Percentiles rank a stretch among this genome's conserved stretches.
These are phyloP conservation scores for Oxytropis ochrocephala DNA, from an alignment of 306 rosid species.

Conservation along the genomic window DNA sequence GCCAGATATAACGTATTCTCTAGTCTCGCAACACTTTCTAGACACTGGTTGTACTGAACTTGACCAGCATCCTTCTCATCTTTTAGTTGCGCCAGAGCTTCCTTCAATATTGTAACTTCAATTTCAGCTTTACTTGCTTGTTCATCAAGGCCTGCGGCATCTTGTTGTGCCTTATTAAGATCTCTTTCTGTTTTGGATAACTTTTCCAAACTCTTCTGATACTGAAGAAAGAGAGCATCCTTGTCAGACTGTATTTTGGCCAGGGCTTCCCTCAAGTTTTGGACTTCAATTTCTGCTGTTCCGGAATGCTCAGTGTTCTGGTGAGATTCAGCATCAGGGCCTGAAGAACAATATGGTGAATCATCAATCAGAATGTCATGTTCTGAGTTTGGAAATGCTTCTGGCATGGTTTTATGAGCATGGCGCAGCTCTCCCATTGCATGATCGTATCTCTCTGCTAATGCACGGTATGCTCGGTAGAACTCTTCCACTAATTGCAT, in stretches of 20 bases:
- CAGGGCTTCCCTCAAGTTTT: conserved; percentile 47
- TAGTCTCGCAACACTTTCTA: conserved; percentile 60
- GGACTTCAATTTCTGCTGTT: conserved; percentile 55
- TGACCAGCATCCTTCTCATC: conserved; percentile 63
- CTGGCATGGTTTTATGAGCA: conserved; percentile 79
- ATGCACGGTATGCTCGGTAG: conserved; percentile 97
- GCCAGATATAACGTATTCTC: conserved; percentile 45
- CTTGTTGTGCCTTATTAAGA: conserved; percentile 46
- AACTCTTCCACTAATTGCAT: conserved; percentile 94
- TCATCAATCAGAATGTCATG: conserved; percentile 47
- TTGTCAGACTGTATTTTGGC: conserved; percentile 66
- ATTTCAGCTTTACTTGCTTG: conserved; percentile 84
- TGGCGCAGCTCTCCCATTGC: conserved; percentile 89
- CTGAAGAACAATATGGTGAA: conserved; percentile 43
- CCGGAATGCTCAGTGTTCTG: conserved; percentile 30
- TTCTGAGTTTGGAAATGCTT: conserved; percentile 73
- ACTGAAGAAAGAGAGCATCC: conserved; percentile 61
- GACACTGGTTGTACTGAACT: conserved; percentile 55
- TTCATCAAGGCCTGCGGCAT: conserved; percentile 70
- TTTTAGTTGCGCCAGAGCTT: conserved; percentile 57
- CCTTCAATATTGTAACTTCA: conserved; percentile 69
- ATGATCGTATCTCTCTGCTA: conserved; percentile 96
- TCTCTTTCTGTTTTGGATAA: conserved; percentile 57
- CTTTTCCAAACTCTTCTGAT: conserved; percentile 63
- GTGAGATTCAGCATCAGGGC: conserved; percentile 45